phyloP scores from a whole-genome alignment of 2,329 filamentous ascomycete species.

The Calonectria montana region DNA sequence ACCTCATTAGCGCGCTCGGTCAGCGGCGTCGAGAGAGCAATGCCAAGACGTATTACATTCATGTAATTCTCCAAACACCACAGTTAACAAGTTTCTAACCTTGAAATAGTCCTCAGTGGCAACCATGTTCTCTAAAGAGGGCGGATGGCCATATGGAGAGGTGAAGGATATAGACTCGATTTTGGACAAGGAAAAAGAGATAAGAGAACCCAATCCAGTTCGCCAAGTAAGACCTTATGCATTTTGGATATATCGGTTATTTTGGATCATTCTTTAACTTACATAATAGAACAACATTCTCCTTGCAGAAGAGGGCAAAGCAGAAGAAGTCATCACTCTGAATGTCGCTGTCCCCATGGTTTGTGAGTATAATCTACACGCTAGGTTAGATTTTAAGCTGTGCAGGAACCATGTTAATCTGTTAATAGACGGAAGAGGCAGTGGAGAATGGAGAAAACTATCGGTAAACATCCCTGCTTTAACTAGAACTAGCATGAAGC shows the following conservation, averaged over 20 bases:
- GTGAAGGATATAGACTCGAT: conserved; percentile 47
- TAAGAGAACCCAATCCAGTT: conserved; percentile 41
- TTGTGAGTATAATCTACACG: conserved; percentile 37
- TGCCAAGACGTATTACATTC: conserved; percentile 46
- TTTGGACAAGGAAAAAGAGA: conserved; percentile 44
- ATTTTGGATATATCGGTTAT: fast-evolving
- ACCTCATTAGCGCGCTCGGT: conserved; percentile 49
- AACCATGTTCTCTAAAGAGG: conserved; percentile 40
- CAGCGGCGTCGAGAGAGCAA: conserved; percentile 41
- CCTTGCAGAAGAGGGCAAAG: conserved; percentile 44
- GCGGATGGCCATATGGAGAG: conserved; percentile 46
- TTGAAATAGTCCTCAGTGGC: conserved; percentile 41
- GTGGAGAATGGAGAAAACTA: conserved; percentile 47
- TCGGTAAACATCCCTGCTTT: conserved; percentile 47
- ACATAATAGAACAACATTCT: conserved; percentile 40
- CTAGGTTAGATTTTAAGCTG: background rate
- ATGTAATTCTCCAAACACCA: conserved; percentile 36
- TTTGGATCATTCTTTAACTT: background rate
- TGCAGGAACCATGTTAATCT: background rate
- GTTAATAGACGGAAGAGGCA: conserved; percentile 47
- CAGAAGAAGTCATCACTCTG: conserved; percentile 42
- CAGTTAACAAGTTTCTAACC: background rate
- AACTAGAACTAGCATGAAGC: conserved; percentile 43
- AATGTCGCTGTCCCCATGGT: conserved; percentile 43
- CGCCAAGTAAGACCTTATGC: conserved; percentile 37